Evolutionary conservation across 495 filamentous ascomycete genomes (phyloP).

Genomic region (Aspergillus bertholletiae): DNA sequence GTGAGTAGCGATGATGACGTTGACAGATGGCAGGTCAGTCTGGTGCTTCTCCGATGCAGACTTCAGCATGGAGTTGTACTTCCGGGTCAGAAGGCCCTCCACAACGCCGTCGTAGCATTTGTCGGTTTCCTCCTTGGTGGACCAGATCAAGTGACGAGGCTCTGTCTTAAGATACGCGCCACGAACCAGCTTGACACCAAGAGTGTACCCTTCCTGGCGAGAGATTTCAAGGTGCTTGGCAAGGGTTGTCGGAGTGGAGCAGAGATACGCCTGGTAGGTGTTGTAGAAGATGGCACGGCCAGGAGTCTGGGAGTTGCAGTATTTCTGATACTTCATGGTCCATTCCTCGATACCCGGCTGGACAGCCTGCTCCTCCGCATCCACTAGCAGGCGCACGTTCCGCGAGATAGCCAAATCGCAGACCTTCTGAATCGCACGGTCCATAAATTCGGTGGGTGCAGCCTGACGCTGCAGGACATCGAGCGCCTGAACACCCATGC

Average conservation of each 20-base stretch:
- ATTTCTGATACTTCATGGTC: conserved; percentile 75
- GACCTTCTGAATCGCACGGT: conserved; percentile 65
- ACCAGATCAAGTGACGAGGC: conserved; percentile 72
- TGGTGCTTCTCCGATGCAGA: conserved; percentile 26
- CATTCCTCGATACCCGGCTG: conserved; percentile 84
- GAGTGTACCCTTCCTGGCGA: conserved; percentile 62
- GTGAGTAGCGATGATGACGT: conserved; percentile 84
- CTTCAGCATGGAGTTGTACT: conserved; percentile 50
- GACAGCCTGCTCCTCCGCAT: conserved; percentile 81
- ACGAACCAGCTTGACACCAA: conserved; percentile 89
- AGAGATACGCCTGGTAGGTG: conserved; percentile 84
- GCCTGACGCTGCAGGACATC: conserved; percentile 55
- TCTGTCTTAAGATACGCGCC: conserved; percentile 86
- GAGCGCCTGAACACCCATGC: conserved; percentile 78
- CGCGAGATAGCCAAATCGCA: conserved; percentile 71
- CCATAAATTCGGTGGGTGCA: conserved; percentile 59
- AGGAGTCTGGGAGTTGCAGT: conserved; percentile 63
- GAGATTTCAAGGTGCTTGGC: conserved; percentile 65
- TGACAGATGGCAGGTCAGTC: conserved; percentile 56
- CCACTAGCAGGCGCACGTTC: conserved; percentile 75
- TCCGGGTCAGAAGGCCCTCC: conserved; percentile 53
- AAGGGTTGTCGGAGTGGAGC: conserved; percentile 62
- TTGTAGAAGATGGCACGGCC: conserved; percentile 64
- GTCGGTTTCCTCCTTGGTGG: conserved; percentile 80
- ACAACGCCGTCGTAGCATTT: conserved; percentile 59